phyloP scores from a whole-genome alignment of 495 filamentous ascomycete species.

The Podospora conica region DNA sequence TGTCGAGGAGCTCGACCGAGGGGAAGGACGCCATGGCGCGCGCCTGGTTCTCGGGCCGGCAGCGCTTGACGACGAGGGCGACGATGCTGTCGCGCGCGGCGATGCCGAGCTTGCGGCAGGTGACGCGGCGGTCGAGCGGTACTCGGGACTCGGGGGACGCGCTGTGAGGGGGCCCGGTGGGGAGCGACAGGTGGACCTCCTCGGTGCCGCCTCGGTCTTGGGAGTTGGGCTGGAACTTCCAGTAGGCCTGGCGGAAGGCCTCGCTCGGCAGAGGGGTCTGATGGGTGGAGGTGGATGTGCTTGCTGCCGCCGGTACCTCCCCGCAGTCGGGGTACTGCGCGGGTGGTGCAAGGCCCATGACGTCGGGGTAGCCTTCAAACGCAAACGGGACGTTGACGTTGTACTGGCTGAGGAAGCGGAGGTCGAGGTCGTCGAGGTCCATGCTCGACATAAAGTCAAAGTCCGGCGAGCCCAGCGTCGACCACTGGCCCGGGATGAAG shows the following conservation, averaged over 20 bases:
- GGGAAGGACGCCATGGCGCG: slow-evolving; percentile 11
- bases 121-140: slow-evolving; percentile 1
- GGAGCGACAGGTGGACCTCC: slow-evolving; percentile 9
- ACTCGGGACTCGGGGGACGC: not conserved
- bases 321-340: not conserved
- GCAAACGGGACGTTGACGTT: slow-evolving; percentile 8
- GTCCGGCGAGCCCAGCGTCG: not conserved
- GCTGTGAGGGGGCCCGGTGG: not conserved
- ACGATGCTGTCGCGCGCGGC: slow-evolving; percentile 12
- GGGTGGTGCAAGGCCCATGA: not conserved
- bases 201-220: slow-evolving; percentile 7
- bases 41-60: slow-evolving; percentile 5
- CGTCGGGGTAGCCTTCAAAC: not conserved
- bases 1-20: slow-evolving; percentile 10
- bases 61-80: slow-evolving; percentile 4
- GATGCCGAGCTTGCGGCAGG: not conserved
- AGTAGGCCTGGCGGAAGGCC: slow-evolving; percentile 8
- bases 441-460: slow-evolving; percentile 1
- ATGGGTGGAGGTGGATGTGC: not conserved
- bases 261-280: not conserved
- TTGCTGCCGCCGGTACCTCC: not conserved
- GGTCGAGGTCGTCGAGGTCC: slow-evolving; percentile 11
- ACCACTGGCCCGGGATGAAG: slow-evolving; percentile 11
- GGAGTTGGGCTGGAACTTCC: slow-evolving; percentile 8
- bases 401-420: slow-evolving; percentile 10